phyloP scores from a whole-genome alignment of 345 rosid species.

The Eucalyptus camaldulensis region DNA sequence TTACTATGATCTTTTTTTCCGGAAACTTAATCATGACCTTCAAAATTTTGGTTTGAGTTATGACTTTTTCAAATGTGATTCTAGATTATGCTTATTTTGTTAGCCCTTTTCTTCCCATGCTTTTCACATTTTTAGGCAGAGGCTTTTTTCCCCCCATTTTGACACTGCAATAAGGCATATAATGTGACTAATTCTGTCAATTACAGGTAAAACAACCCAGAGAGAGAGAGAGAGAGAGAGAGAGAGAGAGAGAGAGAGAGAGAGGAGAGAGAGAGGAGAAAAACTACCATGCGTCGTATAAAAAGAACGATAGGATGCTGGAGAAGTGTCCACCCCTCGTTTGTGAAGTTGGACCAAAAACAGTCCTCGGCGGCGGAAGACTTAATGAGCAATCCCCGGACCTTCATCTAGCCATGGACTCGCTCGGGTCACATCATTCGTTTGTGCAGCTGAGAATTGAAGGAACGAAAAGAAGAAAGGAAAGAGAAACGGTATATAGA shows the following conservation, averaged over 20 bases:
- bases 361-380: not conserved
- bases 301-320: not conserved
- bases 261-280: not conserved
- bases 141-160: not conserved
- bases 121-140: not conserved
- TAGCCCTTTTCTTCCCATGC: not conserved
- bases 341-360: not conserved
- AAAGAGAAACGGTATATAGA: constrained; percentile 13
- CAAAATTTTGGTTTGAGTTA: not conserved
- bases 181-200: not conserved
- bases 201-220: not conserved
- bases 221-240: too few relatives aligned
- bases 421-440: not conserved
- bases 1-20: too few relatives aligned
- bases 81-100: not conserved
- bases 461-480: not conserved
- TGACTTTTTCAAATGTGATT: fast-evolving
- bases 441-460: not conserved
- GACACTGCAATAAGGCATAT: not conserved
- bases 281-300: not conserved
- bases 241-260: not conserved
- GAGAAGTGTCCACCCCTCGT: not conserved
- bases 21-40: not conserved
- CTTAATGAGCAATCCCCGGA: not conserved
- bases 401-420: not conserved